Percentiles rank a stretch among this genome's conserved stretches.
Conservation (phyloP, 495 filamentous ascomycete species). For the Cercophora newfieldiana region DNA sequence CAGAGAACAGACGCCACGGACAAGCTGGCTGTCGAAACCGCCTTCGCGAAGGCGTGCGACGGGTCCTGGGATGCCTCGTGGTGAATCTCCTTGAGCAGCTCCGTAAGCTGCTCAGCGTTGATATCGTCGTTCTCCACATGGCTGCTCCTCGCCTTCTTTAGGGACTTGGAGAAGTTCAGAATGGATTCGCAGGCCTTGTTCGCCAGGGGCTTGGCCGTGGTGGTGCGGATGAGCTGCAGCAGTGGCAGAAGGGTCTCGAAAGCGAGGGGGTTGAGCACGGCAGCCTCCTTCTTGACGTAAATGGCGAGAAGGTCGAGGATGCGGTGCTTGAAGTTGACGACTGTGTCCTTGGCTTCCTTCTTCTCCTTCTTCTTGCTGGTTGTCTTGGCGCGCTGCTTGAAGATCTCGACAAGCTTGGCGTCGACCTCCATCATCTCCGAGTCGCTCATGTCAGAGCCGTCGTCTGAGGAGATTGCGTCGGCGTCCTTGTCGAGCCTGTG, state of each 20-base stretch:
- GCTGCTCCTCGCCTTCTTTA: slow-evolving; percentile 54
- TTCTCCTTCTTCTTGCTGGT: slow-evolving; percentile 72
- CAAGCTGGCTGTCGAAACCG: slow-evolving; percentile 51
- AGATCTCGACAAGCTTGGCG: slow-evolving; percentile 75
- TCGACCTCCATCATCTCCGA: slow-evolving; percentile 94
- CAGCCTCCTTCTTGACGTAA: slow-evolving; percentile 77
- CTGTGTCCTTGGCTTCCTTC: slow-evolving; percentile 82
- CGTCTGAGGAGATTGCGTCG: slow-evolving; percentile 54
- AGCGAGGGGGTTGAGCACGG: slow-evolving; percentile 59
- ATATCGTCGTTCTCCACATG: slow-evolving; percentile 34
- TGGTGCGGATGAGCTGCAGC: slow-evolving; percentile 48
- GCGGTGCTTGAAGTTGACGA: slow-evolving; percentile 92
- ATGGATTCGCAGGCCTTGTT: slow-evolving; percentile 71
- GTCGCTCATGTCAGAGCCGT: slow-evolving; percentile 82
- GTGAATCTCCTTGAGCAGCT: slow-evolving; percentile 67
- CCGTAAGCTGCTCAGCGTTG: slow-evolving; percentile 45
- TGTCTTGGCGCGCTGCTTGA: slow-evolving; percentile 64
- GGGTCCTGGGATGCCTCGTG: slow-evolving; percentile 64
- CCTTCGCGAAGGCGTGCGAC: slow-evolving; percentile 49
- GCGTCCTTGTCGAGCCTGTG: slow-evolving; percentile 56
- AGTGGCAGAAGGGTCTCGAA: slow-evolving; percentile 68
- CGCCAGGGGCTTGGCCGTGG: slow-evolving; percentile 68
- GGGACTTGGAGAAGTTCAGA: slow-evolving; percentile 65
- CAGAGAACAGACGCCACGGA: slow-evolving; percentile 48
- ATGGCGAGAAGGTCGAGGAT: slow-evolving; percentile 85